A percentile compares a stretch with the other conserved stretches of the same genome.
phyloP scores from a whole-genome alignment of 805 yeast species.

The Ogataea pini region DNA sequence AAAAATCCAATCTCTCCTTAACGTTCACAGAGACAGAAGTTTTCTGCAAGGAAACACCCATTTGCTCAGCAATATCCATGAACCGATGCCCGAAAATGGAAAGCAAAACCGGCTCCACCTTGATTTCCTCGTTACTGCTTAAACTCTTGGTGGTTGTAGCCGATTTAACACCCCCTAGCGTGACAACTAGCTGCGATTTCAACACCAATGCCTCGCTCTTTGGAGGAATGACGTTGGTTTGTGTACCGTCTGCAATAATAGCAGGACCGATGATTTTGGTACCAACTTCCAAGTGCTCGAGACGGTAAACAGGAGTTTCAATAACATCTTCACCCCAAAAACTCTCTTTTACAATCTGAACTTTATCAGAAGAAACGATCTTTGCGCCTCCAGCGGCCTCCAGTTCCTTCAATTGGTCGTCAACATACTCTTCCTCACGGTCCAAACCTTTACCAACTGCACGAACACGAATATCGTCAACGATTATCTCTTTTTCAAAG shows the following conservation, averaged over 20 bases:
- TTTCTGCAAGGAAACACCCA: slow-evolving; percentile 79
- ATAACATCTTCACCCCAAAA: slow-evolving; percentile 57
- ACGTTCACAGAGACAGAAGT: slow-evolving; percentile 83
- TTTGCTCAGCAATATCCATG: slow-evolving; percentile 89
- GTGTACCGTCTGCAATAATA: slow-evolving; percentile 76
- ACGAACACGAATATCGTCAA: slow-evolving; percentile 74
- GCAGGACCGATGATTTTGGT: slow-evolving; percentile 66
- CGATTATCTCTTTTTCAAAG: slow-evolving; percentile 56
- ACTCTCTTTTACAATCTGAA: slow-evolving; percentile 44
- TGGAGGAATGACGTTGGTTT: slow-evolving; percentile 75
- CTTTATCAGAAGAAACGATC: slow-evolving; percentile 30
- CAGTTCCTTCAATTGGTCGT: slow-evolving; percentile 51
- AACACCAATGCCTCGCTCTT: slow-evolving; percentile 54
- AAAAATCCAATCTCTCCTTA: slow-evolving; percentile 79
- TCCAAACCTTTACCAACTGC: slow-evolving; percentile 63
- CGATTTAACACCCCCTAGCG: slow-evolving; percentile 15
- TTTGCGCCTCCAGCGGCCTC: slow-evolving; percentile 22
- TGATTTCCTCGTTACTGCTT: slow-evolving; percentile 20
- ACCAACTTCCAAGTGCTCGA: slow-evolving; percentile 58
- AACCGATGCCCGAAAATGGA: slow-evolving; percentile 82
- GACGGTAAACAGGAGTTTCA: slow-evolving; percentile 54
- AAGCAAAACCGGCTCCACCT: slow-evolving; percentile 66
- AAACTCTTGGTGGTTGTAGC: no score
- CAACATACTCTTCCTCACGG: slow-evolving; percentile 42
- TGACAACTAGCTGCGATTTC: slow-evolving; percentile 61